Base-by-base conservation (phyloP, 306 rosid genomes). In the Quillaja saponaria region DNA sequence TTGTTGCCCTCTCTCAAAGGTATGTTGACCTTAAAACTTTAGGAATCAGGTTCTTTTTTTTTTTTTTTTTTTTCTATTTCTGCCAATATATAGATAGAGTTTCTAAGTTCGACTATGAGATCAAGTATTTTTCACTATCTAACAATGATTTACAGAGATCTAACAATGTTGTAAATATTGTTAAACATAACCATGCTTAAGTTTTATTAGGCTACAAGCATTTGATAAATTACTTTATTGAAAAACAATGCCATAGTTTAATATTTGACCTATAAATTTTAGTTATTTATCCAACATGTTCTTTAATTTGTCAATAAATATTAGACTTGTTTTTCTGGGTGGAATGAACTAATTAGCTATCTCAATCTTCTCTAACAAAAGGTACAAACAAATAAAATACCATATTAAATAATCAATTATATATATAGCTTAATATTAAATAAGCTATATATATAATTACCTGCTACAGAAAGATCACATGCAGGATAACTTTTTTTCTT, bases 251-350 rank as follows among this genome's bases (percentile, higher is more conserved):
- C 16, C 45, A 37, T 66, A 15, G 64, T 61, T 61, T 67, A 61
- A 55, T 55, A 19, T 61, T 71, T 71, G 81, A 71, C 74, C 76
- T 3, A 40, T 49, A 49, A 61, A 25, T 55, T 48, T 58, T 39
- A 9, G 37, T 33, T 64, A 34, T 50, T 7, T 48, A 14, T 40
- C 49, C 25, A 63, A 10, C n/a, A n/a, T n/a, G n/a, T n/a, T 53
- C 41, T 19, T 21, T 34, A 35, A 57, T 38, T 63, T 53, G 65
- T 63, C 66, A 31, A 49, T 68, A 37, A 51, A 28, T 42, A 65
- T 60, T 52, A 63, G 34, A 18, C 37, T 13, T 45, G 12, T 16
- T 62, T 49, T 44, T 11, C 7, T 39, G 40, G 56, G 2, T 28
- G 35, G 20, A 60, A 49, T 33, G 16, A 31, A 50, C 47, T n/a